These are phyloP conservation scores for Rhizomucor miehei DNA, from an alignment of 371 early-diverging fungal genomes.

Conservation along the genomic window DNA sequence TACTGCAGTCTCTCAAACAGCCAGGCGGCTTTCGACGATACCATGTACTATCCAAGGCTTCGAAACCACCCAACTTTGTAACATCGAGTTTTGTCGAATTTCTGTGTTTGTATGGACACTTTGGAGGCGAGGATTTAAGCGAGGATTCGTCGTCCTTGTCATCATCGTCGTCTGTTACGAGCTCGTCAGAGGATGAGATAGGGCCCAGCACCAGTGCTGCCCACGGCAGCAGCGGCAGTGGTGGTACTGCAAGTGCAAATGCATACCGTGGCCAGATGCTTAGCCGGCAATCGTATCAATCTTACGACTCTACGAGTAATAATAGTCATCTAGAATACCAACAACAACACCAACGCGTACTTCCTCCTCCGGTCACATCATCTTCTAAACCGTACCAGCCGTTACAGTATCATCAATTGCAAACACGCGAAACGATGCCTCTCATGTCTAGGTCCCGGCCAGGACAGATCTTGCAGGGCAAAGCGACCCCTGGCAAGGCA, in stretches of 20 bases:
- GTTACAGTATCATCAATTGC: slow-evolving; percentile 31
- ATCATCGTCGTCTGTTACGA: neutral
- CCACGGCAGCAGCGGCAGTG: neutral
- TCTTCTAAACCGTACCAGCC: slow-evolving; percentile 15
- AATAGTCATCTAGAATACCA: slow-evolving; percentile 3
- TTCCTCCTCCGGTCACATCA: slow-evolving; percentile 5
- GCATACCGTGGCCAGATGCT: slow-evolving; percentile 30
- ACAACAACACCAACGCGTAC: slow-evolving; percentile 2
- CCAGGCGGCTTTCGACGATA: slow-evolving; percentile 93
- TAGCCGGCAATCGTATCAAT: slow-evolving; percentile 18
- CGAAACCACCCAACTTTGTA: slow-evolving; percentile 64
- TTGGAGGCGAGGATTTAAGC: slow-evolving; percentile 91
- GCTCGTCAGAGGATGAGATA: slow-evolving; percentile 2
- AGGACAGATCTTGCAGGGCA: slow-evolving; percentile 59
- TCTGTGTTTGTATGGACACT: slow-evolving; percentile 90
- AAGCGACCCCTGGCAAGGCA: slow-evolving; percentile 75
- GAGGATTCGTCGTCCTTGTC: slow-evolving; percentile 19
- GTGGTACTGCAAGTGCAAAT: slow-evolving; percentile 15
- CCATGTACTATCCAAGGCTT: slow-evolving; percentile 74
- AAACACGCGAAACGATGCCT: slow-evolving; percentile 52
- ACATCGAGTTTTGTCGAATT: slow-evolving; percentile 93
- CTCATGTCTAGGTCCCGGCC: slow-evolving; percentile 51
- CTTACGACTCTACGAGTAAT: neutral
- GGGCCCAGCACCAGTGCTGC: neutral
- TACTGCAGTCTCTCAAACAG: slow-evolving; percentile 46